Percentiles rank a stretch among this genome's conserved stretches.
Conservation (phyloP, 768 basidiomycete genomes). For the Lepiota venenata region DNA sequence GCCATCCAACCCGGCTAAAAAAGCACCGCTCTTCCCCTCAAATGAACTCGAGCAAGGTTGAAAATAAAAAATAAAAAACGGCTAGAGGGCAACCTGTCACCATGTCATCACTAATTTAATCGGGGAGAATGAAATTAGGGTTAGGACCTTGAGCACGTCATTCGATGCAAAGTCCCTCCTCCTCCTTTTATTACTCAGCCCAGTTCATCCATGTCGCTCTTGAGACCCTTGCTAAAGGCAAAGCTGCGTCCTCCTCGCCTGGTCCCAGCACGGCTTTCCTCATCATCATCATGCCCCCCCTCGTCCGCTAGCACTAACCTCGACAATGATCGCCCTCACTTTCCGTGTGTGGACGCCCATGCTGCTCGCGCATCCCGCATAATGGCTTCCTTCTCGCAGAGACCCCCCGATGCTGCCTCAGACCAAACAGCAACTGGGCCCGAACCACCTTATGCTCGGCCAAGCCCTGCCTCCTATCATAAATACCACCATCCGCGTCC, state of each 20-base stretch:
- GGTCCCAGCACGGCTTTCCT: not conserved
- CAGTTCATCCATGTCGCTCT: slow-evolving; percentile 18
- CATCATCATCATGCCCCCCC: slow-evolving; percentile 9
- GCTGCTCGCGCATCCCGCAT: slow-evolving; percentile 61
- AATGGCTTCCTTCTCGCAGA: slow-evolving; percentile 23
- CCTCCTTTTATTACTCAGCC: too few species aligned
- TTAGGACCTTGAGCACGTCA: not conserved
- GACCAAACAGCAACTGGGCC: slow-evolving; percentile 53
- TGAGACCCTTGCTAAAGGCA: slow-evolving; percentile 8
- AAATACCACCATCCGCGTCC: slow-evolving; percentile 60
- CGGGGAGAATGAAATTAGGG: too few species aligned
- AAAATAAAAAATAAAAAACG: not conserved
- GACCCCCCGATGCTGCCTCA: slow-evolving; percentile 17
- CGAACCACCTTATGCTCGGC: slow-evolving; percentile 80
- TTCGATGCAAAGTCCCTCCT: too few species aligned
- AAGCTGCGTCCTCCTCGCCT: not conserved
- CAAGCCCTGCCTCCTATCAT: slow-evolving; percentile 70
- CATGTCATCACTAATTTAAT: not conserved
- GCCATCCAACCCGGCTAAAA: slow-evolving; percentile 1
- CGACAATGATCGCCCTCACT: slow-evolving; percentile 26
- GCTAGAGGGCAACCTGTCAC: too few species aligned
- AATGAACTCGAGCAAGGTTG: not conserved
- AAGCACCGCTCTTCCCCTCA: not conserved
- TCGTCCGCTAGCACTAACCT: slow-evolving; percentile 11
- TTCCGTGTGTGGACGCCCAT: slow-evolving; percentile 86